A percentile compares a stretch with the other conserved stretches of the same genome.
Conservation (phyloP, 208 protist species). For the Strigomonas culicis region DNA sequence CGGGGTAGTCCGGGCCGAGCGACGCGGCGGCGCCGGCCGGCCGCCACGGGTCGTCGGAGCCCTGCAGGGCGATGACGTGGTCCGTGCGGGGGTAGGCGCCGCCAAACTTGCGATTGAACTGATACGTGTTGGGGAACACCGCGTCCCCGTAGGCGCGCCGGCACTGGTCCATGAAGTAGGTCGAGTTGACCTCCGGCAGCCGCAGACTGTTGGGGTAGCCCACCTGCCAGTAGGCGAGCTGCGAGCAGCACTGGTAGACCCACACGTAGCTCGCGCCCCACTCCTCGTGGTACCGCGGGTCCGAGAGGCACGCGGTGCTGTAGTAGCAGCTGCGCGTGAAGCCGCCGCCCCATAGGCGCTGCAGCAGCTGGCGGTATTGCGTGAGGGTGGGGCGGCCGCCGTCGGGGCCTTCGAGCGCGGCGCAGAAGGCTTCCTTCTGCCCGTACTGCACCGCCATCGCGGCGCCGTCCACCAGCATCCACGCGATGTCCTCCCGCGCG, state of each 20-base stretch:
- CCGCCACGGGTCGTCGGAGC: slow-evolving; percentile 37
- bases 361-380: slow-evolving; percentile 16
- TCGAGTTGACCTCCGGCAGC: slow-evolving; percentile 19
- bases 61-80: slow-evolving; percentile 36
- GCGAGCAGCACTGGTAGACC: slow-evolving; percentile 44
- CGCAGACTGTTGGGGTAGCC: slow-evolving; percentile 36
- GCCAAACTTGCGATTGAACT: slow-evolving; percentile 33
- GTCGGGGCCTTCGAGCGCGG: neutral
- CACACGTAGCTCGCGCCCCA: slow-evolving; percentile 39
- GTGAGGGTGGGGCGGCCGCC: slow-evolving; percentile 9
- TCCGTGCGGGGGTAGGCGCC: slow-evolving; percentile 21
- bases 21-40: slow-evolving; percentile 21
- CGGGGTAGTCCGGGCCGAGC: slow-evolving; percentile 22
- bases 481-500: slow-evolving; percentile 33
- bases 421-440: slow-evolving; percentile 9
- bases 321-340: slow-evolving; percentile 38
- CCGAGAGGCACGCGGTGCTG: slow-evolving; percentile 35
- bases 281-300: slow-evolving; percentile 20
- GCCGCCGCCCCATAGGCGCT: slow-evolving; percentile 17
- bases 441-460: slow-evolving; percentile 49
- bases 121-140: slow-evolving; percentile 31
- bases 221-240: slow-evolving; percentile 41
- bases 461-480: slow-evolving; percentile 42
- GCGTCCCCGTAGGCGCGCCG: slow-evolving; percentile 29
- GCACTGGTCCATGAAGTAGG: slow-evolving; percentile 40